Conservation (phyloP, 2,329 filamentous ascomycete species). For the Stachybotrys echinatus region DNA sequence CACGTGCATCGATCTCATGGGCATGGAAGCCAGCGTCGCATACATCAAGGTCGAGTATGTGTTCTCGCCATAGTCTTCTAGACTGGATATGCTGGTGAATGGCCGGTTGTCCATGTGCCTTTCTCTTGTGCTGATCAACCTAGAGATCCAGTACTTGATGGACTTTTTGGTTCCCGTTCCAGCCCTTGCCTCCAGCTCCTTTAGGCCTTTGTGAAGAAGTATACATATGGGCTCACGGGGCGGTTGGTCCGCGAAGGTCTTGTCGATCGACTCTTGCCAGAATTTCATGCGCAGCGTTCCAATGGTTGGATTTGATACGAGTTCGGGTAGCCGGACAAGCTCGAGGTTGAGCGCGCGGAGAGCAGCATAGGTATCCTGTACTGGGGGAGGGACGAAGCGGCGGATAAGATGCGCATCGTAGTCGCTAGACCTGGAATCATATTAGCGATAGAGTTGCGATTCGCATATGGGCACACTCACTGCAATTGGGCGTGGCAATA, state of each 20-base stretch:
- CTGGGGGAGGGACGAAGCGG: conserved; percentile 71
- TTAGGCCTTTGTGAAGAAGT: conserved; percentile 68
- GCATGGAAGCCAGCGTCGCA: conserved; percentile 72
- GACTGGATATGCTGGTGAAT: conserved; percentile 63
- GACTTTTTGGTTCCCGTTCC: conserved; percentile 38
- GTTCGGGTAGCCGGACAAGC: conserved; percentile 82
- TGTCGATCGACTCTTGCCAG: conserved; percentile 81
- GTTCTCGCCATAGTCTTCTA: conserved; percentile 89
- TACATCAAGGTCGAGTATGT: conserved; percentile 94
- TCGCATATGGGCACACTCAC: conserved; percentile 21
- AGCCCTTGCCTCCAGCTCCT: conserved; percentile 47
- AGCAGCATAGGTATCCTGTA: conserved; percentile 80
- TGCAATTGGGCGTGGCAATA: conserved; percentile 51
- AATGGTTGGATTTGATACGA: conserved; percentile 81
- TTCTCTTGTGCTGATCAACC: conserved; percentile 76
- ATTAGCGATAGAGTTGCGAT: conserved; percentile 5
- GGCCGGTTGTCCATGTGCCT: conserved; percentile 79
- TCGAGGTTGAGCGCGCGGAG: conserved; percentile 92
- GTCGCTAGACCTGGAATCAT: conserved; percentile 66
- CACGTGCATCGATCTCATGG: conserved; percentile 74
- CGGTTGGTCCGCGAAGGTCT: conserved; percentile 70
- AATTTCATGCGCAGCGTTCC: conserved; percentile 90
- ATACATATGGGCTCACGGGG: conserved; percentile 90
- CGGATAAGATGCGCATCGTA: conserved; percentile 82
- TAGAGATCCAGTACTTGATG: conserved; percentile 67